A percentile compares a stretch with the other conserved stretches of the same genome.
phyloP scores from a whole-genome alignment of 2,329 filamentous ascomycete genomes.

The Colletotrichum brevisporum region DNA sequence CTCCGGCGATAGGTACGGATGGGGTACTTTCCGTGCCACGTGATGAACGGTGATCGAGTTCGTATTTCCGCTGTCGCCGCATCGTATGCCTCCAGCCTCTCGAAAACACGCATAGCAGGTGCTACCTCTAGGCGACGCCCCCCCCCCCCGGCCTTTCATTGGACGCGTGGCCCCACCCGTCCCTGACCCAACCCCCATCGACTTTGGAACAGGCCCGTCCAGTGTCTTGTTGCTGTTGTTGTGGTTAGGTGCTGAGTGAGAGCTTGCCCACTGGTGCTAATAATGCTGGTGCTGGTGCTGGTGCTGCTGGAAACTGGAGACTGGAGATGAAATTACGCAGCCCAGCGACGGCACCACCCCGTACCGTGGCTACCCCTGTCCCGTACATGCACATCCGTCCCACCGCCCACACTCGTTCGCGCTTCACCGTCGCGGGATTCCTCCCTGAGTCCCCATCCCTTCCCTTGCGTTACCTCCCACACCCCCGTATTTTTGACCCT shows the following conservation, averaged over 20 bases:
- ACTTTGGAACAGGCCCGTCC: too few species aligned
- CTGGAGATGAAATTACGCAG: slow-evolving; percentile 33
- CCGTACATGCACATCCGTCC: slow-evolving; percentile 14
- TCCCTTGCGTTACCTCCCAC: slow-evolving; percentile 5
- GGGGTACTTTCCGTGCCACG: not conserved
- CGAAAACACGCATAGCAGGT: slow-evolving; percentile 16
- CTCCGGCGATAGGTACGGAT: not conserved
- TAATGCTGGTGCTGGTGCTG: too few species aligned
- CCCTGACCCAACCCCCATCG: not conserved
- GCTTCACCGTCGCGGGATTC: slow-evolving; percentile 22
- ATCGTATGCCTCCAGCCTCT: slow-evolving; percentile 25
- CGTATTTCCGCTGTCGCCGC: slow-evolving; percentile 26
- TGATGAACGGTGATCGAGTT: accelerated
- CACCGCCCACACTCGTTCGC: slow-evolving; percentile 18
- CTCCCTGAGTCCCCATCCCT: slow-evolving; percentile 7
- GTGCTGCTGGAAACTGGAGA: too few species aligned
- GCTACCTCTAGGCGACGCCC: slow-evolving; percentile 2
- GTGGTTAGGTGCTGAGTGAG: too few species aligned
- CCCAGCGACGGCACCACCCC: slow-evolving; percentile 25
- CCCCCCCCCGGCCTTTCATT: not conserved
- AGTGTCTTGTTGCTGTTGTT: too few species aligned
- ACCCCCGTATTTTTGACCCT: slow-evolving; percentile 6
- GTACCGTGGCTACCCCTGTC: slow-evolving; percentile 35
- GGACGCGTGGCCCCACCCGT: not conserved
- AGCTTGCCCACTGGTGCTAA: too few species aligned